Evolutionary conservation across 768 basidiomycete genomes (phyloP).

Genomic region (Podaxis rugospora): DNA sequence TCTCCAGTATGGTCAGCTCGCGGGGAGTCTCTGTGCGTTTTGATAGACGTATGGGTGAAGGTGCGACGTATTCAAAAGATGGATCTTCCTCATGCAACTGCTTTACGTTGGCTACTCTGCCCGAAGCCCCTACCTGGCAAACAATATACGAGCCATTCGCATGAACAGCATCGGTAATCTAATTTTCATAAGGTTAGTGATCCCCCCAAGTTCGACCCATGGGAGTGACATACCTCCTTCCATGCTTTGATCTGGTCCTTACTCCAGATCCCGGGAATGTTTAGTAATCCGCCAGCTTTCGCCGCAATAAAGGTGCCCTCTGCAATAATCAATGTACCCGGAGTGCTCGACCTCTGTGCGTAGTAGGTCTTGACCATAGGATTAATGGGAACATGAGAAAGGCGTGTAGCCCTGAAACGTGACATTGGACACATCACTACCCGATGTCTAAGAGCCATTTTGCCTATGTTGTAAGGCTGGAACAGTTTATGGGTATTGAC

Average conservation of each 20-base stretch:
- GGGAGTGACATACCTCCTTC: conserved; percentile 36
- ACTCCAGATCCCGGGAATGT: conserved; percentile 65
- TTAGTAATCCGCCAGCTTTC: conserved; percentile 41
- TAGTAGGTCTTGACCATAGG: conserved; percentile 38
- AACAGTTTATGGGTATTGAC: conserved; percentile 26
- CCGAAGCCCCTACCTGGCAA: conserved; percentile 55
- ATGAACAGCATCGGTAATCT: conserved; percentile 46
- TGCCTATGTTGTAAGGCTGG: conserved; percentile 34
- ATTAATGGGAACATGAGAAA: conserved; percentile 1
- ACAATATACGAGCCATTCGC: conserved; percentile 37
- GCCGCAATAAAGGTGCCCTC: conserved; percentile 53
- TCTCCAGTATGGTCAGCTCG: conserved; percentile 41
- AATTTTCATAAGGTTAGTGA: background rate
- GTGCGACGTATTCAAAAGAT: conserved; percentile 19
- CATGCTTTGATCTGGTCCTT: conserved; percentile 54
- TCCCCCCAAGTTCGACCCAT: background rate
- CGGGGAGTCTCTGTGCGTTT: conserved; percentile 12
- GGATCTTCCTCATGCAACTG: background rate
- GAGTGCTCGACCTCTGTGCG: conserved; percentile 37
- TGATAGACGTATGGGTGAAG: background rate
- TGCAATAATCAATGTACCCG: conserved; percentile 52
- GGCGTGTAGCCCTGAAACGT: conserved; percentile 11
- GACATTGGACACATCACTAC: conserved; percentile 36
- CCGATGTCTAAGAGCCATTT: conserved; percentile 34
- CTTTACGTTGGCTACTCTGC: conserved; percentile 30